These are phyloP conservation scores for Saccharomycopsis javanensis DNA, from an alignment of 805 yeast genomes.

Conservation along the genomic window DNA sequence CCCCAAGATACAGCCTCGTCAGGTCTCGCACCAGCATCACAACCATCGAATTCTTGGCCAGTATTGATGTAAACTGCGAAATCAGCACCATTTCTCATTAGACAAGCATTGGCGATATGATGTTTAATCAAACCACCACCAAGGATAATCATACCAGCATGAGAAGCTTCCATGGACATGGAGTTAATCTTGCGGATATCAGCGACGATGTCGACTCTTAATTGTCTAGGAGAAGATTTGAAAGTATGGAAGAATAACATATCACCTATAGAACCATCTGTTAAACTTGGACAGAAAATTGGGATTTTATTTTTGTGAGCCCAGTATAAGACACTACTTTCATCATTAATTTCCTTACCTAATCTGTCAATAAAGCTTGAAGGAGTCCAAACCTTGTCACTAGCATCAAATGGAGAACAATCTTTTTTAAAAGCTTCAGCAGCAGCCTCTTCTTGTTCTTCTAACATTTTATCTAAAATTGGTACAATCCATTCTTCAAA, in stretches of 20 bases:
- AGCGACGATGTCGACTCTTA: slow-evolving; percentile 85
- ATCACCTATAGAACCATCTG: slow-evolving; percentile 98
- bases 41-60: slow-evolving; percentile 97
- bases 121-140: slow-evolving; percentile 97
- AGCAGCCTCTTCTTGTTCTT: slow-evolving; percentile 68
- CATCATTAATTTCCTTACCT: slow-evolving; percentile 93
- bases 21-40: slow-evolving; percentile 98
- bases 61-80: slow-evolving; percentile 95
- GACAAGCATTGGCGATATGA: slow-evolving; percentile 94
- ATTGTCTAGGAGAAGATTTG: slow-evolving; percentile 82
- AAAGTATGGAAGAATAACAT: slow-evolving; percentile 98
- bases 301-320: slow-evolving; percentile 96
- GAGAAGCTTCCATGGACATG: slow-evolving; percentile 87
- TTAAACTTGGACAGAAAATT: slow-evolving; percentile 91
- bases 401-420: slow-evolving; percentile 41
- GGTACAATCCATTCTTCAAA: slow-evolving; percentile 99
- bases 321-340: slow-evolving; percentile 91
- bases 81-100: slow-evolving; percentile 99
- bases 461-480: slow-evolving; percentile 71
- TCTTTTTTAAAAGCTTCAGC: slow-evolving; percentile 40
- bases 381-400: slow-evolving; percentile 83
- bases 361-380: slow-evolving; percentile 83
- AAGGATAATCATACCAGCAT: slow-evolving; percentile 90
- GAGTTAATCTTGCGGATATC: slow-evolving; percentile 89
- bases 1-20: slow-evolving; percentile 99